Conservation (phyloP, 495 filamentous ascomycete species). For the Collariella sp. region DNA sequence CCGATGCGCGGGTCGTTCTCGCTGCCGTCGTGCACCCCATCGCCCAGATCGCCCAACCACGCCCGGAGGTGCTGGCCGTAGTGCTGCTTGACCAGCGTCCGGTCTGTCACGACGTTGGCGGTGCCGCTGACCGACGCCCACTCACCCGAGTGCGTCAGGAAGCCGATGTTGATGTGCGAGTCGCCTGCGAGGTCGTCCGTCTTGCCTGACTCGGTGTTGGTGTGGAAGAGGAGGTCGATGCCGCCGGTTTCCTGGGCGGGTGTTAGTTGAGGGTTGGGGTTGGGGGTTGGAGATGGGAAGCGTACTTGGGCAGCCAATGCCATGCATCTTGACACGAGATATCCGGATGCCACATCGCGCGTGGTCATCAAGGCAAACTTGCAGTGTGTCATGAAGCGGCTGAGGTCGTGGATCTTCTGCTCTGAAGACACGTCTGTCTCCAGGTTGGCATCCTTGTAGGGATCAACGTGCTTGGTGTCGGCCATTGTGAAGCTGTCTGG, state of each 20-base stretch:
- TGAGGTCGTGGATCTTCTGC: slow-evolving; percentile 72
- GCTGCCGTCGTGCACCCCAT: slow-evolving; percentile 77
- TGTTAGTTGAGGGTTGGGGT: neutral
- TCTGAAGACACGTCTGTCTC: slow-evolving; percentile 53
- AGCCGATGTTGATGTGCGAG: slow-evolving; percentile 75
- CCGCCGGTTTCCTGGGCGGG: slow-evolving; percentile 57
- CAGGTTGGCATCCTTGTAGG: slow-evolving; percentile 68
- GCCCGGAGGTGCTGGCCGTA: slow-evolving; percentile 70
- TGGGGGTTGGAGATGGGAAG: neutral
- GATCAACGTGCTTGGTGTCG: slow-evolving; percentile 56
- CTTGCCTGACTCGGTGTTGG: slow-evolving; percentile 89
- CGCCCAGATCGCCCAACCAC: slow-evolving; percentile 86
- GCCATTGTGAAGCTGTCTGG: slow-evolving; percentile 10
- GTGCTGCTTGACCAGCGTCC: slow-evolving; percentile 59
- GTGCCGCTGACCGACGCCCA: slow-evolving; percentile 72
- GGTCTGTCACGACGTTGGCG: slow-evolving; percentile 59
- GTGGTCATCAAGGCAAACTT: slow-evolving; percentile 79
- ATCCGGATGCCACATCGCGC: slow-evolving; percentile 46
- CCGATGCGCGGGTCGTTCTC: slow-evolving; percentile 72
- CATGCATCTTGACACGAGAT: slow-evolving; percentile 79
- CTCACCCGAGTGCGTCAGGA: slow-evolving; percentile 65
- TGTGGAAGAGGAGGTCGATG: slow-evolving; percentile 86
- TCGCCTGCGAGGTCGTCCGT: slow-evolving; percentile 71
- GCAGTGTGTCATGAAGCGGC: slow-evolving; percentile 53
- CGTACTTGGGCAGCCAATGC: slow-evolving; percentile 73